Conservation (phyloP, 345 rosid species). For the Eucalyptus pauciflora region DNA sequence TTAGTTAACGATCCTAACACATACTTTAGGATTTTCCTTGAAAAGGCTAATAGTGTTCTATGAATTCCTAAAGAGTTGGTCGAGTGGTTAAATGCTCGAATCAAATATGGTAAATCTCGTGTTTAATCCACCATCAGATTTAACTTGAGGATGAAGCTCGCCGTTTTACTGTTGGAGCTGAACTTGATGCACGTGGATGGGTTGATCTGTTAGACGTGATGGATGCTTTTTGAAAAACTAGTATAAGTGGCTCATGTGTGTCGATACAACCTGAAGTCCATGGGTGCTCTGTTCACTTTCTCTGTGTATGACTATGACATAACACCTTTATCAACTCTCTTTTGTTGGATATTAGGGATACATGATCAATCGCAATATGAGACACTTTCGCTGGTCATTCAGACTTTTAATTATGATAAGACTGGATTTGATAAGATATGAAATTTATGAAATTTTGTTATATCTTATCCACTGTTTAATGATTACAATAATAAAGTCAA, state of each 20-base stretch:
- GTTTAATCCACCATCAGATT: background rate
- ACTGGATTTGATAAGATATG: no score
- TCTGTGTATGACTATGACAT: background rate
- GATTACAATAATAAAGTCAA: no score
- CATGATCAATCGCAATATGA: background rate
- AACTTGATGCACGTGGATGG: background rate
- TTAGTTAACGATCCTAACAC: background rate
- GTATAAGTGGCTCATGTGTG: accelerated
- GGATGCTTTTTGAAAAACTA: background rate
- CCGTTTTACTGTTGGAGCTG: background rate
- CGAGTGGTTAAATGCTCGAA: background rate
- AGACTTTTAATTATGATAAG: accelerated
- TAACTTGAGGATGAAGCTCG: background rate
- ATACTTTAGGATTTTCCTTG: background rate
- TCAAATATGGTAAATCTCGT: background rate
- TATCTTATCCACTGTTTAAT: no score
- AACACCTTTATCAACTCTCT: background rate
- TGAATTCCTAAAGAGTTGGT: background rate
- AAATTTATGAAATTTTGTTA: accelerated
- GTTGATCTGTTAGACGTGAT: background rate
- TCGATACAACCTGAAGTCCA: background rate
- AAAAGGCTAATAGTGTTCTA: background rate
- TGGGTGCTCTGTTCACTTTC: background rate
- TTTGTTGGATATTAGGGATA: background rate
- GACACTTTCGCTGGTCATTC: accelerated